Base-by-base conservation (phyloP, 495 filamentous ascomycete species). In the Xylaria flabelliformis region DNA sequence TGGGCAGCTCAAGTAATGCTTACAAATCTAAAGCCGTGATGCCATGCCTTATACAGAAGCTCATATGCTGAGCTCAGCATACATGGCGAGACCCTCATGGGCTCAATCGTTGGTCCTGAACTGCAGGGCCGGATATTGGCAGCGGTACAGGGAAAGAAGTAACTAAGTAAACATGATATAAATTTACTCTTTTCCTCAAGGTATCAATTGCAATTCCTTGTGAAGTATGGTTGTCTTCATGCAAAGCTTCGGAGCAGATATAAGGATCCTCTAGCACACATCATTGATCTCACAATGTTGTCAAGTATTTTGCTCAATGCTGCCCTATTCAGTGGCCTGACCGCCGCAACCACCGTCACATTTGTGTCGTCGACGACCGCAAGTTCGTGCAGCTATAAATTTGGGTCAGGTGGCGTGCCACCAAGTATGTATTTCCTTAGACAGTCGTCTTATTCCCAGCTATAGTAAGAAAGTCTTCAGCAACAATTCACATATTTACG, bases 1-100 rank as follows among this genome's bases (percentile, higher is more conserved):
- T 34, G 24, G 32, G 42, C 42, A 50, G 46, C 64, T 66, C 46
- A 66, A 17, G 15, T 53, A 53, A 66, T 66, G 64, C 29, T 66
- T 66, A 66, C 19, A 36, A 66, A 66, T 66, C n/a, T 36, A 41
- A 42, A 41, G n/a, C 39, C 4, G 13, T 63, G 61, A 21, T 39
- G 9, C 21, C 19, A 63, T 42, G 2, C 36, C 39, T 41, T 39
- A 24, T 21, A 63, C 39, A 42, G 36, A 63, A 42, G 39, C 39
- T 63, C 13, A 9, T 24, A 13, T n/a, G 21, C 17, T 36, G 29
- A 17, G 29, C 55, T 36, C 55, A n/a, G 13, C 26, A 17, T 61
- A 34, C 17, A 10, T 8, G 58, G 21, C 17, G 34, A 39, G 34
- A 39, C 17, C n/a, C 29, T 7, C 58, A 61, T 17, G 26, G 26